Evolutionary conservation across 176 grass and related monocot species (phyloP).

Genomic region (Bothriochloa decipiens): DNA sequence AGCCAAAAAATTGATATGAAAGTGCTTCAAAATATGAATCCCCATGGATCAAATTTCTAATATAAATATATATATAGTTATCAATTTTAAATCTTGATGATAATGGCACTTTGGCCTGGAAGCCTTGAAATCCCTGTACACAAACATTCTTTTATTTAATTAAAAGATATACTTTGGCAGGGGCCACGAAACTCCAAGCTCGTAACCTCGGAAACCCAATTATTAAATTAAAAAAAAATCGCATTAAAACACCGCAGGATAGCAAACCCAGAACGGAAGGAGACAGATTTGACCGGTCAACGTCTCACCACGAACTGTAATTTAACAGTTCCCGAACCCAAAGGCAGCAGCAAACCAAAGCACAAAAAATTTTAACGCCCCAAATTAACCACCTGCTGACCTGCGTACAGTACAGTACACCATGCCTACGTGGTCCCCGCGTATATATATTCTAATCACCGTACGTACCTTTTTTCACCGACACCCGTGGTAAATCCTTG

Average conservation of each 20-base stretch:
- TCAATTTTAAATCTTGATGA: too few species aligned
- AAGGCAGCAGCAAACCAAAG: neutral
- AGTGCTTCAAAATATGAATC: too few species aligned
- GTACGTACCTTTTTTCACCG: constrained; percentile 40
- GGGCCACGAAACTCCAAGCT: neutral
- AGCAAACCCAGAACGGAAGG: neutral
- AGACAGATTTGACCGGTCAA: constrained; percentile 49
- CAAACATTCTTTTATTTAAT: too few species aligned
- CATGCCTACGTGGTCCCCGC: neutral
- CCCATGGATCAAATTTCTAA: too few species aligned
- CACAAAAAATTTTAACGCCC: neutral
- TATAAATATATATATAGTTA: too few species aligned
- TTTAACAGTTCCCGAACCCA: neutral
- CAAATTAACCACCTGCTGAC: constrained; percentile 14
- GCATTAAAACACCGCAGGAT: neutral
- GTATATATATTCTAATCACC: neutral
- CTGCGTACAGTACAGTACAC: neutral
- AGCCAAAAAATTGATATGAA: too few species aligned
- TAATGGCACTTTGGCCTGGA: too few species aligned
- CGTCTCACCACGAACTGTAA: neutral
- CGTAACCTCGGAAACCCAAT: neutral
- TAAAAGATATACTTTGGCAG: too few species aligned
- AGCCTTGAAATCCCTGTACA: too few species aligned
- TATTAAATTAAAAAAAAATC: neutral
- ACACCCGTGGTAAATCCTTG: constrained; percentile 28